Percentiles rank a stretch among this genome's conserved stretches.
phyloP scores from a whole-genome alignment of 2,329 filamentous ascomycete species.

The Tolypocladium endophyticum region DNA sequence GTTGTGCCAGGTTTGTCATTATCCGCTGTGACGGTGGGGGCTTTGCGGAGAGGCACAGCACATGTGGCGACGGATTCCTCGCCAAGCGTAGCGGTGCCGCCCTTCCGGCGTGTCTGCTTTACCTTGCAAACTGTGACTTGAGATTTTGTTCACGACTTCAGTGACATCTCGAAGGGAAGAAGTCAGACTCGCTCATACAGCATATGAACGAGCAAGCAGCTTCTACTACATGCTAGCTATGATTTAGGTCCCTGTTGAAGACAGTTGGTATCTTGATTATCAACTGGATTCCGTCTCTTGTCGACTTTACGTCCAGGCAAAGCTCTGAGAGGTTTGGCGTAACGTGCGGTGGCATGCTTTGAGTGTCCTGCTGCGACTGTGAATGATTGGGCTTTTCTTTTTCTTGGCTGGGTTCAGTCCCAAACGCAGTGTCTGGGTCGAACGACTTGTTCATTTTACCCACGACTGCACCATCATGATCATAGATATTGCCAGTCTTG shows the following conservation, averaged over 20 bases:
- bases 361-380: constrained; percentile 21
- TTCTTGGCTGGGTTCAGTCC: neutral
- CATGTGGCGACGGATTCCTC: neutral
- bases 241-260: constrained; percentile 25
- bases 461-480: constrained; percentile 45
- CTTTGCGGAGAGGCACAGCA: neutral
- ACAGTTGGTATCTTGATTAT: constrained; percentile 48
- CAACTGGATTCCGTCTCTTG: constrained; percentile 45
- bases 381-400: neutral
- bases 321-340: constrained; percentile 39
- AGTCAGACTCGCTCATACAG: neutral
- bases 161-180: no score
- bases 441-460: constrained; percentile 43
- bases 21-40: neutral
- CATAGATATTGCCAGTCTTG: constrained; percentile 45
- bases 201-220: neutral
- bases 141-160: no score
- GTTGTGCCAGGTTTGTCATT: neutral
- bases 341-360: constrained; percentile 17
- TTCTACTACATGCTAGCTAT: neutral
- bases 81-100: no score
- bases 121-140: no score
- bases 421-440: neutral
- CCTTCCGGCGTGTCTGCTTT: no score
- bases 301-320: constrained; percentile 47